A percentile compares a stretch with the other conserved stretches of the same genome.
Evolutionary conservation across 176 grass and related monocot species (phyloP).

Genomic region (Paspalum notatum): DNA sequence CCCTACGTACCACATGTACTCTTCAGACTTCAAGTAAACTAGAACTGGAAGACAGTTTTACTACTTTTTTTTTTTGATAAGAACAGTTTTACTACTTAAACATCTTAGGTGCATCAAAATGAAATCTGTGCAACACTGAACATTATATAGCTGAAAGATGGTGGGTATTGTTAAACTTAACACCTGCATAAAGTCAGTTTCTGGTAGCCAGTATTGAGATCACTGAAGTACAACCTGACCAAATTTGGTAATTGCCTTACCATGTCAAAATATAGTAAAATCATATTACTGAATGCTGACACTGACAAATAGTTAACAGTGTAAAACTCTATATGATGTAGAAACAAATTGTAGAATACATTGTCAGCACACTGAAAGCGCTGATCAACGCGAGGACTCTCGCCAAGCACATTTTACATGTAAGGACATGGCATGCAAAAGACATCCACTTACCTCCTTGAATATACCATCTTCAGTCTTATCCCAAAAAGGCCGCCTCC

Average conservation of each 20-base stretch:
- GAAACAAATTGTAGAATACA: constrained; percentile 27
- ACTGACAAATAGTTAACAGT: constrained; percentile 19
- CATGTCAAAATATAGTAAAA: not conserved
- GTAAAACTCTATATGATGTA: constrained; percentile 7
- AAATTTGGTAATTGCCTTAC: constrained; percentile 21
- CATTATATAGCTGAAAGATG: constrained; percentile 6
- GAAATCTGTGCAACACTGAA: not conserved
- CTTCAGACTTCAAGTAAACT: constrained; percentile 26
- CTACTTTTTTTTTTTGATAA: too few species aligned
- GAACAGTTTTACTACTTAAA: too few species aligned
- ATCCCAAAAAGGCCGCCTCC: constrained; percentile 97
- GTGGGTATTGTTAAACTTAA: constrained; percentile 5
- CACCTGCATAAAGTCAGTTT: not conserved
- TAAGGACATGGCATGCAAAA: constrained; percentile 25
- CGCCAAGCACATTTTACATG: constrained; percentile 13
- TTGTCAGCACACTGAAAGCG: constrained; percentile 7
- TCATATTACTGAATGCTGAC: constrained; percentile 5
- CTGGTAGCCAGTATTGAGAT: constrained; percentile 28
- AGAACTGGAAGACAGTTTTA: not conserved
- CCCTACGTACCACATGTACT: not conserved
- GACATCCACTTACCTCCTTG: constrained; percentile 75
- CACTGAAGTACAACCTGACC: not conserved
- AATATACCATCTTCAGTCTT: constrained; percentile 98
- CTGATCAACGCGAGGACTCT: not conserved
- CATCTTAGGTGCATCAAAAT: not conserved